phyloP scores from a whole-genome alignment of 345 rosid genomes.

The Camelina sativa region DNA sequence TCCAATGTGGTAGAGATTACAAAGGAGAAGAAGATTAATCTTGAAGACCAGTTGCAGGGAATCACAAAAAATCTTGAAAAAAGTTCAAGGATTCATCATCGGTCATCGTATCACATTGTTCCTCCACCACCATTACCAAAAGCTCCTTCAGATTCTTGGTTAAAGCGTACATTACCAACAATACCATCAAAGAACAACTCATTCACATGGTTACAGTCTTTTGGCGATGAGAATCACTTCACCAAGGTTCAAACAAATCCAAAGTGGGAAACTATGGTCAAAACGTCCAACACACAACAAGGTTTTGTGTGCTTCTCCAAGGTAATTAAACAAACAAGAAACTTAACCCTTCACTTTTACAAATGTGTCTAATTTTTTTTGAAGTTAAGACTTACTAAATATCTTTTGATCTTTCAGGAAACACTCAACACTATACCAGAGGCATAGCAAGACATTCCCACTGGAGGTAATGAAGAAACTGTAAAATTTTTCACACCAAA shows the following conservation, averaged over 20 bases:
- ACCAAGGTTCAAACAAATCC: slow-evolving; percentile 45
- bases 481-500: slow-evolving; percentile 27
- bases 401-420: slow-evolving; percentile 42
- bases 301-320: slow-evolving; percentile 64
- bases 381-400: slow-evolving; percentile 7
- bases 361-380: slow-evolving; percentile 12
- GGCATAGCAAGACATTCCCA: slow-evolving; percentile 34
- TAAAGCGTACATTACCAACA: slow-evolving; percentile 67
- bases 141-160: slow-evolving; percentile 94
- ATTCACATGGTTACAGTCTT: slow-evolving; percentile 43
- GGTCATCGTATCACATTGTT: slow-evolving; percentile 44
- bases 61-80: slow-evolving; percentile 41
- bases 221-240: slow-evolving; percentile 36
- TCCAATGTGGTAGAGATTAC: slow-evolving; percentile 34
- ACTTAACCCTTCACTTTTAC: not conserved
- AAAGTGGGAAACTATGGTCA: slow-evolving; percentile 87
- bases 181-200: slow-evolving; percentile 55
- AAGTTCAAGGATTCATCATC: slow-evolving; percentile 32
- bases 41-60: slow-evolving; percentile 41
- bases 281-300: slow-evolving; percentile 55
- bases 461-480: slow-evolving; percentile 22
- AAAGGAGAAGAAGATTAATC: slow-evolving; percentile 46
- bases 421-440: slow-evolving; percentile 48
- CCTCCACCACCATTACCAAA: slow-evolving; percentile 76
- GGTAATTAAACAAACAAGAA: slow-evolving; percentile 49